Percentiles rank a stretch among this genome's conserved stretches.
phyloP scores from a whole-genome alignment of 305 asterid genomes.

The Fraxinus latifolia region DNA sequence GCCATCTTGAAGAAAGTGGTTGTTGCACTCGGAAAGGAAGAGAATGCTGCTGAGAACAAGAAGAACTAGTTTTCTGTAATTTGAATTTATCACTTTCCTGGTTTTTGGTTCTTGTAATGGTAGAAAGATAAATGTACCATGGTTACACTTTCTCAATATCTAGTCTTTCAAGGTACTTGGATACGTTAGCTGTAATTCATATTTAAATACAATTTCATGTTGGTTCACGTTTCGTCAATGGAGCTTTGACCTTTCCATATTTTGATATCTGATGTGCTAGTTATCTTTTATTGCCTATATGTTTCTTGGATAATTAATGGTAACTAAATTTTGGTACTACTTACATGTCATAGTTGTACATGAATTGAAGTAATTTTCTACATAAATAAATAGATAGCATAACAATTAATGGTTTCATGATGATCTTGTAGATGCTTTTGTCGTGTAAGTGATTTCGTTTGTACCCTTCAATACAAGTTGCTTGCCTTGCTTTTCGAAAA shows the following conservation, averaged over 20 bases:
- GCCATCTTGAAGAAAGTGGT: slow-evolving; percentile 78
- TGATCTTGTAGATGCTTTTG: neutral
- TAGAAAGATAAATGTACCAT: neutral
- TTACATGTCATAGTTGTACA: too few relatives aligned
- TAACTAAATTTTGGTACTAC: neutral
- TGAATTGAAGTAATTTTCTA: neutral
- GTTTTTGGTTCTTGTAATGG: neutral
- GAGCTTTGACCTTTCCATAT: neutral
- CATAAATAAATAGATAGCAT: neutral
- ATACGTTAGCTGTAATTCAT: neutral
- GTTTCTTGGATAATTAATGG: neutral
- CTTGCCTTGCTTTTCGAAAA: too few relatives aligned
- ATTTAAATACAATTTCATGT: neutral
- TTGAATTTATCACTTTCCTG: neutral
- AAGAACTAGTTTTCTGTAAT: slow-evolving; percentile 27
- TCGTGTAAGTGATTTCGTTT: neutral
- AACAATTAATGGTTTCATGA: neutral
- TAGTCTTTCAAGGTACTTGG: neutral
- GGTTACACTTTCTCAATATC: neutral
- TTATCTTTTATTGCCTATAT: neutral
- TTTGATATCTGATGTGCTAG: neutral
- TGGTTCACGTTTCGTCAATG: neutral
- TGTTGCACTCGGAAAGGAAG: slow-evolving; percentile 69
- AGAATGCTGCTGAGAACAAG: slow-evolving; percentile 55
- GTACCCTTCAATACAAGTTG: too few relatives aligned